Evolutionary conservation across 192 early-diverging fungal species (phyloP).

Genomic region (Borealophlyctis nickersoniae): DNA sequence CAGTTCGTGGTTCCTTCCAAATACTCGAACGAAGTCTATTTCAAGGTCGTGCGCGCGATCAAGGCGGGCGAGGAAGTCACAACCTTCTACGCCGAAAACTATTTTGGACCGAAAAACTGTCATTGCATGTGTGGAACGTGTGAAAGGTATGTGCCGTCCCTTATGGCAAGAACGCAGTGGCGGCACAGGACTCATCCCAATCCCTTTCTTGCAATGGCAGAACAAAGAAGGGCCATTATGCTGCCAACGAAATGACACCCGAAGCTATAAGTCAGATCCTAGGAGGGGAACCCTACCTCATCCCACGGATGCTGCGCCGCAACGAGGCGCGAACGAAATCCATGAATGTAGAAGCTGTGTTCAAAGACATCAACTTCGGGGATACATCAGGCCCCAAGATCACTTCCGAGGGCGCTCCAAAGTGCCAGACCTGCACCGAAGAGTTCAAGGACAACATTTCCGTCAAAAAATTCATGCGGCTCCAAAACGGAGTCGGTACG

Average conservation of each 20-base stretch:
- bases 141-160: constrained; percentile 45
- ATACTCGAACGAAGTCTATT: too few species aligned
- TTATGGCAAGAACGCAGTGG: neutral
- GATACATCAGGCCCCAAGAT: constrained; percentile 6
- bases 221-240: constrained; percentile 3
- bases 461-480: neutral
- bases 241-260: neutral
- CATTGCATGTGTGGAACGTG: constrained; percentile 74
- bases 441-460: constrained; percentile 10
- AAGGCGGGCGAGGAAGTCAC: constrained; percentile 71
- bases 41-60: constrained; percentile 65
- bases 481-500: neutral
- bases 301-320: constrained; percentile 6
- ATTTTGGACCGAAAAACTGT: constrained; percentile 66
- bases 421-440: constrained; percentile 13
- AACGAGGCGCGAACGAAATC: constrained; percentile 16
- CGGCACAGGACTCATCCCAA: neutral
- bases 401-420: neutral
- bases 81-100: constrained; percentile 60
- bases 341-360: constrained; percentile 3
- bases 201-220: neutral
- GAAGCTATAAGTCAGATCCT: neutral
- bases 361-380: constrained; percentile 9
- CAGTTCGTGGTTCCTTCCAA: too few species aligned
- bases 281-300: neutral